Percentiles rank a stretch among this genome's conserved stretches.
Conservation (phyloP, 2,329 filamentous ascomycete genomes). For the Nothophaeocryptopus gaeumannii region DNA sequence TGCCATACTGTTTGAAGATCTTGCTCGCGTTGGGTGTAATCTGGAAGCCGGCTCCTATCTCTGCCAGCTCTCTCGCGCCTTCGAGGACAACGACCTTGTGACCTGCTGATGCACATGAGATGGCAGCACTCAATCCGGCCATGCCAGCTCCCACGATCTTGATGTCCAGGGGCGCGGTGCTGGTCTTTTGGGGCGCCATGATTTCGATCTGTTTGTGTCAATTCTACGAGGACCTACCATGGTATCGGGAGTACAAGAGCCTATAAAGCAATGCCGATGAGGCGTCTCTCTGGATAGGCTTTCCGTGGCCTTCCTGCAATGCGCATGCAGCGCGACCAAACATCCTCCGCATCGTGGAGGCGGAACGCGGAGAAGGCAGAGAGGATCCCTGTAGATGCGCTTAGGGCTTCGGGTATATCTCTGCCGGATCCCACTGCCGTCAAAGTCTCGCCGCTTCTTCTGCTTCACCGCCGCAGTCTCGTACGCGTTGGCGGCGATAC, state of each 20-base stretch:
- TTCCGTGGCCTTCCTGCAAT: no score
- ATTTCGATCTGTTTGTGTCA: not conserved
- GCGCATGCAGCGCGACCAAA: no score
- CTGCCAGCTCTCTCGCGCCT: conserved; percentile 39
- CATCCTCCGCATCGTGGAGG: no score
- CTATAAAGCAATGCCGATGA: not conserved
- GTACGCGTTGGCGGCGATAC: no score
- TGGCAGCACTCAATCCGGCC: conserved; percentile 33
- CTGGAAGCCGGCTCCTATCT: conserved; percentile 55
- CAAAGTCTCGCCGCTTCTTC: no score
- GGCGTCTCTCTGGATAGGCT: no score
- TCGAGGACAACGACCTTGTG: conserved; percentile 36
- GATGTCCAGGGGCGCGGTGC: conserved; percentile 28
- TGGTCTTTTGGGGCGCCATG: conserved; percentile 16
- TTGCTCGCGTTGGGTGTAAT: conserved; percentile 44
- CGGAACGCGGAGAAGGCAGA: no score
- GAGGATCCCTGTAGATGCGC: no score
- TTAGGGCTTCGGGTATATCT: no score
- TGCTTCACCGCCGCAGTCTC: no score
- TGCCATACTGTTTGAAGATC: conserved; percentile 49
- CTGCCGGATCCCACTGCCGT: no score
- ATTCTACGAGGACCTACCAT: not conserved
- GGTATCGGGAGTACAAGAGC: not conserved
- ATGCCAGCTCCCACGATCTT: conserved; percentile 37
- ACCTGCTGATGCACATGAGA: conserved; percentile 33